These are phyloP conservation scores for Lecanicillium sp. DNA, from an alignment of 2,329 filamentous ascomycete species.

Conservation along the genomic window DNA sequence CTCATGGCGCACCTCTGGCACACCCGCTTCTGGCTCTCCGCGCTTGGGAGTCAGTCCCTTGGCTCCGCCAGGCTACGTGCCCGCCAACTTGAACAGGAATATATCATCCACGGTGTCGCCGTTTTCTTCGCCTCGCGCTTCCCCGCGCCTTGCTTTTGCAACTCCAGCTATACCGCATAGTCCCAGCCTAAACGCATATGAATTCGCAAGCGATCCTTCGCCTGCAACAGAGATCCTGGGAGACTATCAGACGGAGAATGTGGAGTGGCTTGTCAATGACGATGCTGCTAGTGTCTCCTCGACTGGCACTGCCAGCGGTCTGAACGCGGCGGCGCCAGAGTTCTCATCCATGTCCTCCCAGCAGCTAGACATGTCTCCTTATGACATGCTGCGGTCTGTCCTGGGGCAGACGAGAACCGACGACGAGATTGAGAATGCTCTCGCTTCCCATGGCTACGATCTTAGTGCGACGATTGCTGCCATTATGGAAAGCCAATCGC, in stretches of 20 bases:
- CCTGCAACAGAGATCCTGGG: slow-evolving; percentile 80
- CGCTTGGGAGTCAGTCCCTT: slow-evolving; percentile 75
- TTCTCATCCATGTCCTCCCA: slow-evolving; percentile 53
- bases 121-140: slow-evolving; percentile 88
- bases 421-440: slow-evolving; percentile 87
- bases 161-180: slow-evolving; percentile 90
- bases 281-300: slow-evolving; percentile 74
- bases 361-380: slow-evolving; percentile 89
- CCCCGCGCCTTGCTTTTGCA: slow-evolving; percentile 80
- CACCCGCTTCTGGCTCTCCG: slow-evolving; percentile 75
- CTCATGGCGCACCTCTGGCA: slow-evolving; percentile 80
- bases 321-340: slow-evolving; percentile 76
- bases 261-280: slow-evolving; percentile 95
- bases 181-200: slow-evolving; percentile 88
- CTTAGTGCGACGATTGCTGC: slow-evolving; percentile 84
- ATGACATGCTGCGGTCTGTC: slow-evolving; percentile 95
- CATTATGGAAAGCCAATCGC: slow-evolving; percentile 67
- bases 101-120: slow-evolving; percentile 78
- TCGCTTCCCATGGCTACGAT: slow-evolving; percentile 86
- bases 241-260: slow-evolving; percentile 86
- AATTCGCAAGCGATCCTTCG: slow-evolving; percentile 76
- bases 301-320: slow-evolving; percentile 58
- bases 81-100: slow-evolving; percentile 63
- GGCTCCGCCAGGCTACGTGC: slow-evolving; percentile 74
- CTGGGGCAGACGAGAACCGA: slow-evolving; percentile 82